Base-by-base conservation (phyloP, 2,329 filamentous ascomycete species). In the Cladosporium sp. region DNA sequence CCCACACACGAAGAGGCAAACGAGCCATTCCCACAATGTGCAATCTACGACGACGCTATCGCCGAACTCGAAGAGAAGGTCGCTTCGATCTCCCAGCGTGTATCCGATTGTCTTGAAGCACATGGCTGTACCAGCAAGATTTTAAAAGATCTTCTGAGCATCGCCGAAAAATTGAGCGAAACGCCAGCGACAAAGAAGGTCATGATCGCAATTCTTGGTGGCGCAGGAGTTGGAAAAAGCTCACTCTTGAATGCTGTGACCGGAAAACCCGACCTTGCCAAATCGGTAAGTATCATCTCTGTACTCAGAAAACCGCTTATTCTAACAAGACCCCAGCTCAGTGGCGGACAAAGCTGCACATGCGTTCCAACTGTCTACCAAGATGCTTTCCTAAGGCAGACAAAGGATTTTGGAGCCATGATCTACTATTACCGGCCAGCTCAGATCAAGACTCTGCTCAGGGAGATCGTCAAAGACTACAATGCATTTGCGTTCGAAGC, bases 221-320 rank as follows among this genome's bases (percentile, higher is more conserved):
- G 57, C 16, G 55, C 57, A n/a, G 55, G 57, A 2, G 29, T 45
- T 53, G 61, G 61, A 0, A 61, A 64, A 43, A 60, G 57, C 50
- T 61, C 57, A 1, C 40, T 61, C 1, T 38, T 64, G 7, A 63
- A 62, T 32, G 51, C 57, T 0, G 3, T 65, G 7, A 45, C 54
- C 4, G 57, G 57, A 16, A 47, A 51, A 2, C 49, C 50, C 0
- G 33, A 53, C 18, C 33, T 64, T 1, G 55, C 62, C 13, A 57
- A 53, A 42, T 50, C 55, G 5, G 22, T 27, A 27, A 27, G n/a
- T 50, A 53, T 42, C 32, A 38, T 41, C 13, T 3, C 49, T 54
- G 43, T n/a, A n/a, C n/a, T n/a, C n/a, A n/a, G n/a, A n/a, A 54
- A 38, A 5, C 2, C 13, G 18, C 13, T 27, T 5, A 5, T 27